These are phyloP conservation scores for Hypomontagnella submonticulosa DNA, from an alignment of 495 filamentous ascomycete species.

Conservation along the genomic window DNA sequence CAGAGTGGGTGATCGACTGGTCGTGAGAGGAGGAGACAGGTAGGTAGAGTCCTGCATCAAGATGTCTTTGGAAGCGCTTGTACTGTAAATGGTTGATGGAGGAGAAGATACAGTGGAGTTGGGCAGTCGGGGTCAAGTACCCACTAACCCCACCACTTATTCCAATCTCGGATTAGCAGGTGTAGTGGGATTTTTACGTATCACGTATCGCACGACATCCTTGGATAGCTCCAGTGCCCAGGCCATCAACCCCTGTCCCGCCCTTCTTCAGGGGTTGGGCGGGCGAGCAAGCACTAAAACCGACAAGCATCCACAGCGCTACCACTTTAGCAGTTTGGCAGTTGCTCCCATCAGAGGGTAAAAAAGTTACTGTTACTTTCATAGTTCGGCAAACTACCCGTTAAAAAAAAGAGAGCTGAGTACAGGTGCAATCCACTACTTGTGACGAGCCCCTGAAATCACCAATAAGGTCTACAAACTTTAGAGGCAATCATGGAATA, in stretches of 20 bases:
- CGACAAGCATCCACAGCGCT: constrained; percentile 17
- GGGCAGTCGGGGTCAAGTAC: constrained; percentile 22
- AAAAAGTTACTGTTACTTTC: constrained; percentile 8
- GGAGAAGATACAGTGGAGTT: too few relatives aligned
- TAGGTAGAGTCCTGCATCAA: constrained; percentile 14
- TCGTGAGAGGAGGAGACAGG: constrained; percentile 22
- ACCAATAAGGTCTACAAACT: too few relatives aligned
- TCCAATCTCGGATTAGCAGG: constrained; percentile 27
- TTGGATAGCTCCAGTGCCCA: constrained; percentile 40
- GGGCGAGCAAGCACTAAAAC: constrained; percentile 17
- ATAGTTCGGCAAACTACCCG: not conserved
- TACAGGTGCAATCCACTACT: too few relatives aligned
- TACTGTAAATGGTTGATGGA: too few relatives aligned
- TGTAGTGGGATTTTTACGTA: constrained; percentile 44
- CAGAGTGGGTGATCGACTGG: constrained; percentile 31
- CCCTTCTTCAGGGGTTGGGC: constrained; percentile 22
- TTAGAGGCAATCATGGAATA: too few relatives aligned
- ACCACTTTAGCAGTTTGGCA: constrained; percentile 13
- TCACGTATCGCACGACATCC: constrained; percentile 46
- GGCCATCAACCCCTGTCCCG: constrained; percentile 39
- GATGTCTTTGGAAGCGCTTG: too few relatives aligned
- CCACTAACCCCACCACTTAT: constrained; percentile 34
- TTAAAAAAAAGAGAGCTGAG: not conserved
- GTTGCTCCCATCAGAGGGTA: not conserved
- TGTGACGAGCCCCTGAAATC: too few relatives aligned